Evolutionary conservation across 176 grass and related monocot genomes (phyloP).

Genomic region (Oryza nivara): DNA sequence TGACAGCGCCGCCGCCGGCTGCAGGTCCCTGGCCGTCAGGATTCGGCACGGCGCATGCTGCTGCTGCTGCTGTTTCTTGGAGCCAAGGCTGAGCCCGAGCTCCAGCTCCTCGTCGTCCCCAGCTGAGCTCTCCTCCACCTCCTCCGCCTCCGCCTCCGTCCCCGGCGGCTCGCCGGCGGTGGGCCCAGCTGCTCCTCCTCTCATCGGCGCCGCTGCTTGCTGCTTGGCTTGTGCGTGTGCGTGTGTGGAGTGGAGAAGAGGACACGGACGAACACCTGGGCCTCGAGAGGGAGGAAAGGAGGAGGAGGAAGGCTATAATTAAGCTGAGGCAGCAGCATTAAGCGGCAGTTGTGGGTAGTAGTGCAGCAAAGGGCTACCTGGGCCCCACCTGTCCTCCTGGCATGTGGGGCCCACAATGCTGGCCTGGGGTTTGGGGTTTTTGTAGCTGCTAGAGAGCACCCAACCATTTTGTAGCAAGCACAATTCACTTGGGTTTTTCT

Average conservation of each 20-base stretch:
- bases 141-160: constrained; percentile 27
- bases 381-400: constrained; percentile 34
- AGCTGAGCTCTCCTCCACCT: constrained; percentile 51
- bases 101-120: constrained; percentile 54
- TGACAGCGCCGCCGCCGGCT: constrained; percentile 30
- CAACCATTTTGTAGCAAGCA: not conserved
- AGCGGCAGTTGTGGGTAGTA: constrained; percentile 19
- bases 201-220: constrained; percentile 34
- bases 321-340: too few relatives aligned
- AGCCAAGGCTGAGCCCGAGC: constrained; percentile 70
- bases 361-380: constrained; percentile 33
- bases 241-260: constrained; percentile 12
- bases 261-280: not conserved
- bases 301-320: constrained; percentile 14
- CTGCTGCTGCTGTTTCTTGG: constrained; percentile 44
- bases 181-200: constrained; percentile 26
- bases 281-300: constrained; percentile 50
- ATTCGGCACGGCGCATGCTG: constrained; percentile 60
- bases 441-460: not conserved
- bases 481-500: not conserved
- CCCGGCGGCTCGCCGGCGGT: constrained; percentile 38
- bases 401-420: not conserved
- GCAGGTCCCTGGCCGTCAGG: constrained; percentile 70
- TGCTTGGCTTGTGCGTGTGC: not conserved
- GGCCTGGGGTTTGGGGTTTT: not conserved